These are phyloP conservation scores for Metschnikowia vanudenii DNA, from an alignment of 805 yeast genomes.

Conservation along the genomic window DNA sequence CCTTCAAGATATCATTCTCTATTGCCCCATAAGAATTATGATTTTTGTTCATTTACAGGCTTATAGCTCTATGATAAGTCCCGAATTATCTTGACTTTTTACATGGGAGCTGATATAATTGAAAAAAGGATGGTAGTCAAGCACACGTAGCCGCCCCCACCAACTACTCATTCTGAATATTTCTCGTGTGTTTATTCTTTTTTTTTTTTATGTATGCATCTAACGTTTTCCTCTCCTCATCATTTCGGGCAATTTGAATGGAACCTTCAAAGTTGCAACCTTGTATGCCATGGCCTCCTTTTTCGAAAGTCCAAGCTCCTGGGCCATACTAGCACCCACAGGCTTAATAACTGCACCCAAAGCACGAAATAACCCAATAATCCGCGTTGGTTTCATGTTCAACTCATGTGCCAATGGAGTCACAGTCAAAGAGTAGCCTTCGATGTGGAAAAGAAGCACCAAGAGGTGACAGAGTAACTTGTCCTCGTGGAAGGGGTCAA, in stretches of 20 bases:
- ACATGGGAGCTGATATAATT: no score
- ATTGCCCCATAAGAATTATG: no score
- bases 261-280: constrained; percentile 81
- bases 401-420: constrained; percentile 84
- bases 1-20: no score
- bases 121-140: no score
- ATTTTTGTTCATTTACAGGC: no score
- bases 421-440: constrained; percentile 70
- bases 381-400: constrained; percentile 71
- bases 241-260: constrained; percentile 85
- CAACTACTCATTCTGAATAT: no score
- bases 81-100: no score
- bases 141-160: no score
- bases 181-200: neutral
- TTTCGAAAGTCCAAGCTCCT: constrained; percentile 66
- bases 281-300: constrained; percentile 62
- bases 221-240: constrained; percentile 50
- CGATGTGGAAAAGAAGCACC: constrained; percentile 70
- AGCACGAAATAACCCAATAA: constrained; percentile 67
- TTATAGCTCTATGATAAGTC: no score
- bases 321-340: constrained; percentile 72
- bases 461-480: constrained; percentile 78
- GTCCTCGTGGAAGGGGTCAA: constrained; percentile 89
- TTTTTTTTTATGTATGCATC: neutral
- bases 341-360: constrained; percentile 79